Base-by-base conservation (phyloP, 208 protist species). In the Phytomonas francai region DNA sequence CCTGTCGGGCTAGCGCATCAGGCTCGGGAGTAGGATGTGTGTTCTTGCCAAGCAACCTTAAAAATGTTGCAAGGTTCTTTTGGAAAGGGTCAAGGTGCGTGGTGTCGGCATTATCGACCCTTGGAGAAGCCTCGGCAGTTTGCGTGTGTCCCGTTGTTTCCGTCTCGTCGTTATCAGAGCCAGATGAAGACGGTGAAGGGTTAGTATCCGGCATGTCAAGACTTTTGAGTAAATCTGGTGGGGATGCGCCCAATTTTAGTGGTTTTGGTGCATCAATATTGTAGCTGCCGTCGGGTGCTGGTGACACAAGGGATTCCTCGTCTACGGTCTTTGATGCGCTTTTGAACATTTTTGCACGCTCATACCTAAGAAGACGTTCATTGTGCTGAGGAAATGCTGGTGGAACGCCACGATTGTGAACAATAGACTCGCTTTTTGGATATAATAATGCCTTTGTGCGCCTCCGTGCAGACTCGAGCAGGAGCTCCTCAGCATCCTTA, bases 281-380 rank as follows among this genome's bases (percentile, higher is more conserved):
- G 1, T 3, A 25, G 19, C 19, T 19, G 16, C 1, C 16, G 19
- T 54, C 25, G 7, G 45, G 8, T 54, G 45, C 22, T 54, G 11
- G 2, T 25, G 19, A 54, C 6, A 22, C 19, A 25, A 54, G 2
- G 25, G 16, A 25, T 54, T 9, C 22, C 34, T 49, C 9, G 19
- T 0, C 29, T 30, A 39, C 63, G 29, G 72, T 2, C 7, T 30
- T 28, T 22, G 61, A 54, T 9, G 45, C 30, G 25, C 1, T 54
- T 54, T 54, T 54, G 22, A 6, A 19, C 25, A 19, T 19, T 54
- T 54, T 54, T 9, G 8, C 22, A 25, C 1, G 45, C 19, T 54
- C 45, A 54, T 54, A 54, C 6, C 22, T 54, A 54, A 54, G 45
- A 54, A 54, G 45, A 54, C 45, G 45, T 54, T 25, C 45, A 54